phyloP scores from a whole-genome alignment of 129 eudicot species.

The Pulicaria dysenterica region DNA sequence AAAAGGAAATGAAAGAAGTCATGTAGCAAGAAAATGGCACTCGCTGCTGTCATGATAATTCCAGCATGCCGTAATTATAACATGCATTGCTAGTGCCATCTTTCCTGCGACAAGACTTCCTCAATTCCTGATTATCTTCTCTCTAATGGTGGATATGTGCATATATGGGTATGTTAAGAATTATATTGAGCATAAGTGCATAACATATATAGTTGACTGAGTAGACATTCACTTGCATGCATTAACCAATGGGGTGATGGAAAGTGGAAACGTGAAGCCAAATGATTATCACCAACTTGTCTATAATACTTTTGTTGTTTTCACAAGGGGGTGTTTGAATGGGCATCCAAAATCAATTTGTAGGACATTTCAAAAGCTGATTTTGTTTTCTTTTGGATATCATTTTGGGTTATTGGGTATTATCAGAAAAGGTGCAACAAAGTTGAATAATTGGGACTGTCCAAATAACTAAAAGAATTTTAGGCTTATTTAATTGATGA shows the following conservation, averaged over 20 bases:
- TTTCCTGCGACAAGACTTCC: slow-evolving; percentile 60
- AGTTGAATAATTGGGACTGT: too few species aligned
- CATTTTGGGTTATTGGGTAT: too few species aligned
- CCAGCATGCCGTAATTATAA: background rate
- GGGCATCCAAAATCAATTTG: background rate
- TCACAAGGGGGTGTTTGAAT: background rate
- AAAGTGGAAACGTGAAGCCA: slow-evolving; percentile 32
- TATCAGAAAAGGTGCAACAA: too few species aligned
- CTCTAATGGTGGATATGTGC: slow-evolving; percentile 14
- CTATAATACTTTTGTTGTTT: slow-evolving; percentile 18
- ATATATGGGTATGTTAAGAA: slow-evolving; percentile 3
- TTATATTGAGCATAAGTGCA: slow-evolving; percentile 10
- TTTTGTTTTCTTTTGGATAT: too few species aligned
- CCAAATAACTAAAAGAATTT: too few species aligned
- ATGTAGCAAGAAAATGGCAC: slow-evolving; percentile 39
- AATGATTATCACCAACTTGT: slow-evolving; percentile 33
- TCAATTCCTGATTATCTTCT: slow-evolving; percentile 24
- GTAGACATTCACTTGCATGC: slow-evolving; percentile 8
- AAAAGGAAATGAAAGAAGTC: slow-evolving; percentile 28
- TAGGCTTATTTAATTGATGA: too few species aligned
- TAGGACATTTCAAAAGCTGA: too few species aligned
- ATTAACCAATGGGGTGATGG: slow-evolving; percentile 25
- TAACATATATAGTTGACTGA: slow-evolving; percentile 20
- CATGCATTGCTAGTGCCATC: slow-evolving; percentile 42
- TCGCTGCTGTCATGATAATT: slow-evolving; percentile 16